Conservation (phyloP, 129 eudicot genomes). For the Erigeron canadensis region DNA sequence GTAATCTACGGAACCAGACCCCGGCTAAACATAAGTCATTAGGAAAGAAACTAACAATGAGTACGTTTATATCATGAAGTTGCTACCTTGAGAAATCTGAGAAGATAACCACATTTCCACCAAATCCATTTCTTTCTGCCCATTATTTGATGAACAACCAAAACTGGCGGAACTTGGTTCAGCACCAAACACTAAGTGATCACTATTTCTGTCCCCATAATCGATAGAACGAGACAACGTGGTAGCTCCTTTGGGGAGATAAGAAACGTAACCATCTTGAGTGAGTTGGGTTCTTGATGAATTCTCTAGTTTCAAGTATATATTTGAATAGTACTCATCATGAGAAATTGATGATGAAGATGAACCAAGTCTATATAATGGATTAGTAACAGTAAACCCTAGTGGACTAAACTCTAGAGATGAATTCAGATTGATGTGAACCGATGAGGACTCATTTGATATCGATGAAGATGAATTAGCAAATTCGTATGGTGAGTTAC, state of each 20-base stretch:
- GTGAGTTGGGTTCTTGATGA: slow-evolving; percentile 24
- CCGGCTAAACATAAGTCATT: neutral
- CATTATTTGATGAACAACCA: slow-evolving; percentile 17
- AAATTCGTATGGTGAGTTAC: slow-evolving; percentile 15
- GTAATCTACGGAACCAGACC: no score
- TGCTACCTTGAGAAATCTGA: slow-evolving; percentile 33
- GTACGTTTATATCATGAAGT: slow-evolving; percentile 16
- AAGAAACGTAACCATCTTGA: slow-evolving; percentile 41
- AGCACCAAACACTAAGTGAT: slow-evolving; percentile 13
- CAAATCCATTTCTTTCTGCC: slow-evolving; percentile 54
- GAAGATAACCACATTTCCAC: slow-evolving; percentile 51
- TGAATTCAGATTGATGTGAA: slow-evolving; percentile 8
- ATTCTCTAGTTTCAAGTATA: slow-evolving; percentile 20
- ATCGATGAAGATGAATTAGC: slow-evolving; percentile 33
- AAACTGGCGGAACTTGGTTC: slow-evolving; percentile 17
- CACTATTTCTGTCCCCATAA: slow-evolving; percentile 17
- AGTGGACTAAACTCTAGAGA: slow-evolving; percentile 19
- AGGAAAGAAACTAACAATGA: slow-evolving; percentile 2
- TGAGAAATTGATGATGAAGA: slow-evolving; percentile 32
- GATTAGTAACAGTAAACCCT: slow-evolving; percentile 24
- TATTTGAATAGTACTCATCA: slow-evolving; percentile 19
- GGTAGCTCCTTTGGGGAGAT: slow-evolving; percentile 42
- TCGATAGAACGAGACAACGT: slow-evolving; percentile 15
- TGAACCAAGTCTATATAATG: slow-evolving; percentile 16
- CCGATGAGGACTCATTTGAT: slow-evolving; percentile 19